Percentiles rank a stretch among this genome's conserved stretches.
Evolutionary conservation across 805 yeast genomes (phyloP).

Genomic region (Scheffersomyces ergatensis): DNA sequence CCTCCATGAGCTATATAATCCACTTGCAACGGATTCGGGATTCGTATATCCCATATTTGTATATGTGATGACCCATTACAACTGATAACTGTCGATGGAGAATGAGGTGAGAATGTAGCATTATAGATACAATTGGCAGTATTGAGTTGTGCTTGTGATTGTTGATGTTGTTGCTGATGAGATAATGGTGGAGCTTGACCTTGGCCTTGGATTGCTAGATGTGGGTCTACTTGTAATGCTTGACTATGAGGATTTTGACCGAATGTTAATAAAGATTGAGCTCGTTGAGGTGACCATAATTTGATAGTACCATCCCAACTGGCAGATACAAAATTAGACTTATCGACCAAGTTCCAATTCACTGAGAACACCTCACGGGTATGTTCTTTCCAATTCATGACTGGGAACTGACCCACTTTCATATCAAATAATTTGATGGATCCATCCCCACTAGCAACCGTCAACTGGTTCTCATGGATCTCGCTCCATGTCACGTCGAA

Average conservation of each 20-base stretch:
- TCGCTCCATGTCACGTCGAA: slow-evolving; percentile 92
- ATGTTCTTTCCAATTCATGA: slow-evolving; percentile 76
- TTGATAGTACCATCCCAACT: slow-evolving; percentile 94
- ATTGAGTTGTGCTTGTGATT: slow-evolving; percentile 25
- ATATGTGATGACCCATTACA: slow-evolving; percentile 74
- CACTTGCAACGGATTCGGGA: slow-evolving; percentile 56
- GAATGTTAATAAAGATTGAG: slow-evolving; percentile 56
- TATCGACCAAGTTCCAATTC: slow-evolving; percentile 71
- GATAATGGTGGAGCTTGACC: slow-evolving; percentile 27
- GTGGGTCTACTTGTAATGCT: slow-evolving; percentile 13
- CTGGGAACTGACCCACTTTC: slow-evolving; percentile 64
- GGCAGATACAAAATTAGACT: slow-evolving; percentile 66
- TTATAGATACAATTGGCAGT: slow-evolving; percentile 69
- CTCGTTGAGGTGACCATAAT: slow-evolving; percentile 68
- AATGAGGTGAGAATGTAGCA: slow-evolving; percentile 82
- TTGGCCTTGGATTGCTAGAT: slow-evolving; percentile 13
- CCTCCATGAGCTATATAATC: slow-evolving; percentile 76
- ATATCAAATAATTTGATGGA: slow-evolving; percentile 78
- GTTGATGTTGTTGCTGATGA: slow-evolving; percentile 34
- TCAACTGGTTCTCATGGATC: slow-evolving; percentile 79
- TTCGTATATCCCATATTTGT: slow-evolving; percentile 80
- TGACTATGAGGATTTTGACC: background rate
- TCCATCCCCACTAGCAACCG: slow-evolving; percentile 89
- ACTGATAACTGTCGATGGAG: slow-evolving; percentile 63
- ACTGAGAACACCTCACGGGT: slow-evolving; percentile 69